phyloP scores from a whole-genome alignment of 2,329 filamentous ascomycete species.

The Verticillium albo-atrum region DNA sequence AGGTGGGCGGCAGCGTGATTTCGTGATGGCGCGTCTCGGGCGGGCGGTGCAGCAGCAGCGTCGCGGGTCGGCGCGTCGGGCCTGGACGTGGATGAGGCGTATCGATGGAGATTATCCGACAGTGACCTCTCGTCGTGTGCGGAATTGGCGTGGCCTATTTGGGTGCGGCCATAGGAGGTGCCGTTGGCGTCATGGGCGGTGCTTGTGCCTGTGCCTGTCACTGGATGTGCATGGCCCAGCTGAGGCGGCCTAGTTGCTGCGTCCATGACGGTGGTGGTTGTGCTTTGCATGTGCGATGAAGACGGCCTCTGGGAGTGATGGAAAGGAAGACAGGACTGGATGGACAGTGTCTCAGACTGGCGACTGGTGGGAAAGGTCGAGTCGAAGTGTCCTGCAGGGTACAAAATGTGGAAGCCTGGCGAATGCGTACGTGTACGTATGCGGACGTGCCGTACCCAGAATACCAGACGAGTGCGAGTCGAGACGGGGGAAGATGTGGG shows the following conservation, averaged over 20 bases:
- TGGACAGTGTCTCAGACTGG: background rate
- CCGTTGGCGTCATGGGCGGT: background rate
- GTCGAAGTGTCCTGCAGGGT: background rate
- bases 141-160: conserved; percentile 3
- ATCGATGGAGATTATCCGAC: conserved; percentile 3
- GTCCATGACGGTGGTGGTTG: conserved; percentile 7
- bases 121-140: conserved; percentile 1
- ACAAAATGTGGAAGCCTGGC: background rate
- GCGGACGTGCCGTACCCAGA: background rate
- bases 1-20: background rate
- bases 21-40: background rate
- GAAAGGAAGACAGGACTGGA: background rate
- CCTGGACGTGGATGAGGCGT: conserved; percentile 5
- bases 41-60: background rate
- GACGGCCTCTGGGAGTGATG: background rate
- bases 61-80: conserved; percentile 10
- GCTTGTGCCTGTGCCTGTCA: background rate
- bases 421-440: background rate
- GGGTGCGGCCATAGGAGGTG: background rate
- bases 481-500: background rate
- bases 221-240: conserved; percentile 3
- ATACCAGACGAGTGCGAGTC: background rate
- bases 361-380: conserved; percentile 1
- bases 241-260: conserved; percentile 9
- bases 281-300: background rate